phyloP scores from a whole-genome alignment of 768 basidiomycete genomes.

The Suillus subluteus region DNA sequence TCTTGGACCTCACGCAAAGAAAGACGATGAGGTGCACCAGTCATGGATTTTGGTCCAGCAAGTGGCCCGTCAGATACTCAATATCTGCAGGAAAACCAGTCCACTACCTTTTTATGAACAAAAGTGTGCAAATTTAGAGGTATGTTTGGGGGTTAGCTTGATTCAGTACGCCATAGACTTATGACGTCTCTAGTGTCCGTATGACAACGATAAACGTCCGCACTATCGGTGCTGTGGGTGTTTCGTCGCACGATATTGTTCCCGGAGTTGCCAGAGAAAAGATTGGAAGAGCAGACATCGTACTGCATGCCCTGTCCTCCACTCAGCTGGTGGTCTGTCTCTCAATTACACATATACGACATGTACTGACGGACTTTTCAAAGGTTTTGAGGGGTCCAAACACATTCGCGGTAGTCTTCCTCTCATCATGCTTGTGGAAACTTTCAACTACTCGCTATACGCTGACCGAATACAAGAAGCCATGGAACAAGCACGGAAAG shows the following conservation, averaged over 20 bases:
- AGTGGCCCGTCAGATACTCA: background rate
- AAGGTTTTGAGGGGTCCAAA: background rate
- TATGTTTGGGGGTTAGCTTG: background rate
- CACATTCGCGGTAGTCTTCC: background rate
- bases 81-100: constrained; percentile 1
- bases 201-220: background rate
- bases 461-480: constrained; percentile 11
- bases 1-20: background rate
- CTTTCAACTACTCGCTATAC: constrained; percentile 7
- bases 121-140: background rate
- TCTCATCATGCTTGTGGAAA: constrained; percentile 7
- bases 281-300: constrained; percentile 12
- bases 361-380: background rate
- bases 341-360: background rate
- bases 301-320: constrained; percentile 2
- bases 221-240: constrained; percentile 11
- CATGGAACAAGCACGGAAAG: background rate
- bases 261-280: constrained; percentile 1
- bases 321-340: constrained; percentile 6
- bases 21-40: constrained; percentile 3
- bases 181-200: constrained; percentile 3
- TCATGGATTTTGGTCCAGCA: background rate
- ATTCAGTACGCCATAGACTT: background rate
- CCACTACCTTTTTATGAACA: background rate
- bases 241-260: constrained; percentile 11